A percentile compares a stretch with the other conserved stretches of the same genome.
These are phyloP conservation scores for Castanospermum australe DNA, from an alignment of 306 rosid genomes.

Conservation along the genomic window DNA sequence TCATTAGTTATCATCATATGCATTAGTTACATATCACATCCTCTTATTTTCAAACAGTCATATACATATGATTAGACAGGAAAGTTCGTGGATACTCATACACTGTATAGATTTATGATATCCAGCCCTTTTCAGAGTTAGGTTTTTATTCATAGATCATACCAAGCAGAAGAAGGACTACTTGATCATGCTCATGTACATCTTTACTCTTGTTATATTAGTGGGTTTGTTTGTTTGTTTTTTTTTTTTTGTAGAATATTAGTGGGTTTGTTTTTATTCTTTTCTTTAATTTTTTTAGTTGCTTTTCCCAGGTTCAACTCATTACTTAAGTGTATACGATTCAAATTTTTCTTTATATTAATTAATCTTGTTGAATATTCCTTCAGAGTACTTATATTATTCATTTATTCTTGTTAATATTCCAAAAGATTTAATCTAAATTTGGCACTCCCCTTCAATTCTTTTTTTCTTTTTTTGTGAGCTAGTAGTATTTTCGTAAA, in stretches of 20 bases:
- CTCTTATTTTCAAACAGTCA: not conserved
- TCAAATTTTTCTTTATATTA: not conserved
- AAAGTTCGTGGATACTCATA: conserved; percentile 22
- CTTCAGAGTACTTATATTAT: not conserved
- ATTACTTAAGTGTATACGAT: not conserved
- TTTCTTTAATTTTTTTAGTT: not conserved
- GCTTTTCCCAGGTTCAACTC: not conserved
- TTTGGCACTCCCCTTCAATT: not conserved
- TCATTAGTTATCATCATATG: not conserved
- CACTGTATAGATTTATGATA: conserved; percentile 37
- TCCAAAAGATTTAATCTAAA: not conserved
- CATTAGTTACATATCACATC: not conserved
- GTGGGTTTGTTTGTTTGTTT: conserved; percentile 32
- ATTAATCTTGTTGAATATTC: not conserved
- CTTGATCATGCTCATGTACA: conserved; percentile 23
- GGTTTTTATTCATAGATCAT: not conserved
- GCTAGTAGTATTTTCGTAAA: no score
- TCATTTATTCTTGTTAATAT: conserved; percentile 5
- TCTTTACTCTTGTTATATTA: conserved; percentile 25
- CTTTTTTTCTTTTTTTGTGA: no score
- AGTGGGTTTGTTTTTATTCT: conserved; percentile 22
- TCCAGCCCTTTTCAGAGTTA: conserved; percentile 26
- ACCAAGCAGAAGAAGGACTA: conserved; percentile 23
- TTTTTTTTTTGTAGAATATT: no score
- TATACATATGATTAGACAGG: not conserved